Evolutionary conservation across 192 early-diverging fungal genomes (phyloP), one percentile per base, ranked within the genome.

Genomic region (Rhizophlyctis rosea): DNA sequence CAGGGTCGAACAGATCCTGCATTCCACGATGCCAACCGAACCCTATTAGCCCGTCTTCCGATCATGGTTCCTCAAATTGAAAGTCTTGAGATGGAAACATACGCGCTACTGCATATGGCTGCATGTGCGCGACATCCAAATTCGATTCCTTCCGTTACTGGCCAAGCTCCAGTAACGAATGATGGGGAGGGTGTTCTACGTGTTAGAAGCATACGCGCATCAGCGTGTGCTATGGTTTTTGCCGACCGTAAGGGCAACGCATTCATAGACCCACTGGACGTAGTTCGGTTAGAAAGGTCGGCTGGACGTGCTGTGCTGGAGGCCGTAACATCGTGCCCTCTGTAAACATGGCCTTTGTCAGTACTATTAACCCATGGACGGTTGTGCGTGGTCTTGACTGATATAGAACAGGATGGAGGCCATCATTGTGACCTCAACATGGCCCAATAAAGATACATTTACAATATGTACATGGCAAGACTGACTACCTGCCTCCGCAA

Each of bases 41-140:
- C 70, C 0, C 69, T 97, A 18, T 60, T 97, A 13, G 56, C 59
- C 0, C 50, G 72, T 24, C 59, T 92, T 29, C 32, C 67, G 27
- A 54, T 58, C 5, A 54, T 66, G 51, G 73, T 84, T 56, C 86
- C 87, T 49, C 63, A 67, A 31, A 80, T 77, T 5, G 58, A 78
- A 27, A 76, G 76, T 0, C 65, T 96, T 27, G 92, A 96, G 67
- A 96, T 96, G 94, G 92, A 96, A 75, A 84, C 83, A 0, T 89
- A 84, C 57, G 86, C 85, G 78, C 61, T 97, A 52, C 88, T 89
- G 70, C 94, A 95, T 61, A 60, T 94, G 77, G 77, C 34, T 76
- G 76, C 16, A 76, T 73, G 0, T 32, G 44, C 7, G 21, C 18
- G 16, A 69, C 79, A 24, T 57, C 54, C 3, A 34, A 55, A 14